Evolutionary conservation across 2,329 filamentous ascomycete species (phyloP), one percentile per base, ranked within the genome.

Genomic region (Cladosporium sp.): DNA sequence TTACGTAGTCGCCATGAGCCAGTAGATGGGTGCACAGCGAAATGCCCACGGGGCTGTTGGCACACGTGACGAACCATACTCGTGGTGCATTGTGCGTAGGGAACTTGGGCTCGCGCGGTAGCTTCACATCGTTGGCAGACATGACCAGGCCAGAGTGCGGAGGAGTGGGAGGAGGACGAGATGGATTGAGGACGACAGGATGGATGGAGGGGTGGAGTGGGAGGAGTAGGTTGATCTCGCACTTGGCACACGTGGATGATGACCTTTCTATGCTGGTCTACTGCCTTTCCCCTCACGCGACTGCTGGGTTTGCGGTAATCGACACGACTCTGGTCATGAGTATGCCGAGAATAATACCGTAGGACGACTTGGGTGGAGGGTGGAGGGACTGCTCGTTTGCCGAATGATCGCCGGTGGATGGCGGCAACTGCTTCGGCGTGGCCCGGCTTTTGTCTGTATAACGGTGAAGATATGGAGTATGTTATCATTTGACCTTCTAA

Each of bases 51-150:
- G 92, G 89, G 30, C 89, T 92, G 54, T 92, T 81, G 29, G 89
- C 88, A 53, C 88, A 86, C 9, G 91, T 96, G 58, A 99, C 75
- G 65, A 99, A 84, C 93, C 93, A 97, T 63, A 92, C 89, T 63
- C 92, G 85, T 44, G 91, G 90, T 43, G 76, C 77, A 64, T 78
- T 77, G 67, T 83, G 80, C 24, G 75, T 71, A 37, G 82, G 82
- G 58, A 83, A 84, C 54, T 79, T 79, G 38, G 73, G 73, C 32
- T 59, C 56, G 52, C 65, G 64, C 22, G 64, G 64, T 7, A 61
- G 56, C 48, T 66, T 66, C 22, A 58, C 51, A 42, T 64, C 62
- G 42, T 50, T 36, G 42, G 58, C 38, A 44, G 58, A 54, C 58
- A 60, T 43, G 40, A 27, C 36, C 15, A 13, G 15, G 11, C 7